Conservation (phyloP, 805 yeast genomes). For the Lipomyces orientalis region DNA sequence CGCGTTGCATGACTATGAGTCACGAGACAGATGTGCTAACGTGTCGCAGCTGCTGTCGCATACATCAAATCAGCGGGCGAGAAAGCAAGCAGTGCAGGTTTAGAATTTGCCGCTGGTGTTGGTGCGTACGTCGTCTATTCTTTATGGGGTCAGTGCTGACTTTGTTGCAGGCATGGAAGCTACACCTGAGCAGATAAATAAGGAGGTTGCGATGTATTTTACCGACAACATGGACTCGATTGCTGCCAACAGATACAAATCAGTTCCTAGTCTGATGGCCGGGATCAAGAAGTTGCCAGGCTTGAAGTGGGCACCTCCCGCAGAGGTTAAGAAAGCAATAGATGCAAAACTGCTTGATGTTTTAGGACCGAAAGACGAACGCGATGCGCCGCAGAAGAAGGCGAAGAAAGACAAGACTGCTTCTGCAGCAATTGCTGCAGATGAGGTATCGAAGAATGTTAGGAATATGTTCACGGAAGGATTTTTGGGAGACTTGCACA, state of each 20-base stretch:
- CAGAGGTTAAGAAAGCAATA: conserved; percentile 81
- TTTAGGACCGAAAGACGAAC: conserved; percentile 94
- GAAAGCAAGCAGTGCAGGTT: conserved; percentile 53
- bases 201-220: conserved; percentile 64
- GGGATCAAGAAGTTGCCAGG: conserved; percentile 73
- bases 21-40: background rate
- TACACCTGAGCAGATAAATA: conserved; percentile 66
- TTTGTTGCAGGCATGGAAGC: conserved; percentile 63
- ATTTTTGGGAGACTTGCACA: conserved; percentile 91
- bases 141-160: background rate
- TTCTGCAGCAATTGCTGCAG: conserved; percentile 36
- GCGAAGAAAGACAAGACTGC: conserved; percentile 44
- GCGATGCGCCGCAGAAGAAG: conserved; percentile 81
- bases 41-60: conserved; percentile 50
- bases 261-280: conserved; percentile 77
- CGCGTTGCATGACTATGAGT: background rate
- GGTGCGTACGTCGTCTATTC: conserved; percentile 42
- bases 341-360: conserved; percentile 74
- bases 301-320: conserved; percentile 92
- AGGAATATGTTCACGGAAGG: conserved; percentile 86
- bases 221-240: conserved; percentile 64
- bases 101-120: conserved; percentile 71
- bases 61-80: conserved; percentile 63
- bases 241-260: conserved; percentile 73
- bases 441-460: conserved; percentile 51